phyloP scores from a whole-genome alignment of 1,284 basidiomycete species.

The Ustilago curta region DNA sequence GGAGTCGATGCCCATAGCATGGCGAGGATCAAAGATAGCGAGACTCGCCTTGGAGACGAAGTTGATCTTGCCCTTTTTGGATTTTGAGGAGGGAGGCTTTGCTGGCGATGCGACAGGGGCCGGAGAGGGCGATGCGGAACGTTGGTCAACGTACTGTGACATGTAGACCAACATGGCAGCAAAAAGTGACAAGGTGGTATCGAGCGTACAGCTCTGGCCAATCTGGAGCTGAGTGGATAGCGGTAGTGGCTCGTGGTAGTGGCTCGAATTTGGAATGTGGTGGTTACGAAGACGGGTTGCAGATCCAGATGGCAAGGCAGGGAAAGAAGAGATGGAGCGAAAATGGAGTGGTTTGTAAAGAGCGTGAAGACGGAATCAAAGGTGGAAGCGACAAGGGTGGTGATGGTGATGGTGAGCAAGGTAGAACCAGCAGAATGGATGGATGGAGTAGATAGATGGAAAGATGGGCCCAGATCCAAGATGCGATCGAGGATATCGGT shows the following conservation, averaged over 20 bases:
- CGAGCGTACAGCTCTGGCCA: background rate
- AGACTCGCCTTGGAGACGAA: slow-evolving; percentile 63
- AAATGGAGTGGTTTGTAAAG: slow-evolving; percentile 12
- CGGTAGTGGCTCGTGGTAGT: slow-evolving; percentile 2
- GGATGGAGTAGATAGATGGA: background rate
- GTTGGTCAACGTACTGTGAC: slow-evolving; percentile 44
- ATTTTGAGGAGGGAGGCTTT: slow-evolving; percentile 24
- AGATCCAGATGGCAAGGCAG: background rate
- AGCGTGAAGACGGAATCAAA: slow-evolving; percentile 3
- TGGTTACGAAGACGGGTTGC: background rate
- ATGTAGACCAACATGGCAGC: slow-evolving; percentile 34
- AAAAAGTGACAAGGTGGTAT: background rate
- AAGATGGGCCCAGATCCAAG: background rate
- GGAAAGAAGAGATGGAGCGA: background rate
- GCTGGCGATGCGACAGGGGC: background rate
- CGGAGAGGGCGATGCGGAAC: slow-evolving; percentile 18
- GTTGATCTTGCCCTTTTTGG: slow-evolving; percentile 62
- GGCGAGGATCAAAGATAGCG: slow-evolving; percentile 61
- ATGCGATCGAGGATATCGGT: background rate
- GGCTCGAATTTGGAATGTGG: background rate
- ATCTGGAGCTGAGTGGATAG: background rate
- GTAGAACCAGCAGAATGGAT: background rate
- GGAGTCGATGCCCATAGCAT: slow-evolving; percentile 65
- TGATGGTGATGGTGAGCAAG: slow-evolving; percentile 9
- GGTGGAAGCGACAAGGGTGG: slow-evolving; percentile 7